A percentile compares a stretch with the other conserved stretches of the same genome.
These are phyloP conservation scores for Candida railenensis DNA, from an alignment of 805 yeast genomes.

Conservation along the genomic window DNA sequence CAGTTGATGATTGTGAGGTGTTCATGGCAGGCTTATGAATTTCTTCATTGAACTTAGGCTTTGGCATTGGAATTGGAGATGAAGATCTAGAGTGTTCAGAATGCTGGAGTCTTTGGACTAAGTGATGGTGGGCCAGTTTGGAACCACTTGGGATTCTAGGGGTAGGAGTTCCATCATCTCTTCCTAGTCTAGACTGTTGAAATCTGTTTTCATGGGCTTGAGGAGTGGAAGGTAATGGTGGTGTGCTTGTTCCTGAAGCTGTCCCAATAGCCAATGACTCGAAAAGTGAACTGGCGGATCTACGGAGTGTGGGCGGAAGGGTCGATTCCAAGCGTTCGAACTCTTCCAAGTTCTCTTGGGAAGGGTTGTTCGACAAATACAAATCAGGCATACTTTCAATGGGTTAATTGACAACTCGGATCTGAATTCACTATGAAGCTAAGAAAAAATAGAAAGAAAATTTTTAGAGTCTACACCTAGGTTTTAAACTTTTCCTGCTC, in stretches of 20 bases:
- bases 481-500: too few relatives aligned
- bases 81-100: conserved; percentile 39
- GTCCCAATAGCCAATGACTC: conserved; percentile 22
- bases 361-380: neutral
- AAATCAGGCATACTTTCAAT: neutral
- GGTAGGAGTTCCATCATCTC: conserved; percentile 17
- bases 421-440: too few relatives aligned
- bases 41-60: conserved; percentile 42
- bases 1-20: conserved; percentile 58
- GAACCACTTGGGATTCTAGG: conserved; percentile 20
- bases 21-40: conserved; percentile 59
- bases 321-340: conserved; percentile 44
- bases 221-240: neutral
- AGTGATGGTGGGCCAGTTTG: conserved; percentile 14
- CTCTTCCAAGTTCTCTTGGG: conserved; percentile 17
- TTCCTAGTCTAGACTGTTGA: conserved; percentile 4
- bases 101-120: conserved; percentile 27
- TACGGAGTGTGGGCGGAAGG: conserved; percentile 37
- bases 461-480: too few relatives aligned
- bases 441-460: too few relatives aligned
- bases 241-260: conserved; percentile 3
- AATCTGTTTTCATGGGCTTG: conserved; percentile 5
- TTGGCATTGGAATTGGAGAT: conserved; percentile 48
- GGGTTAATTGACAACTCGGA: too few relatives aligned
- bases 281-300: conserved; percentile 38